Evolutionary conservation across 306 rosid genomes (phyloP).

Genomic region (Corylus americana): DNA sequence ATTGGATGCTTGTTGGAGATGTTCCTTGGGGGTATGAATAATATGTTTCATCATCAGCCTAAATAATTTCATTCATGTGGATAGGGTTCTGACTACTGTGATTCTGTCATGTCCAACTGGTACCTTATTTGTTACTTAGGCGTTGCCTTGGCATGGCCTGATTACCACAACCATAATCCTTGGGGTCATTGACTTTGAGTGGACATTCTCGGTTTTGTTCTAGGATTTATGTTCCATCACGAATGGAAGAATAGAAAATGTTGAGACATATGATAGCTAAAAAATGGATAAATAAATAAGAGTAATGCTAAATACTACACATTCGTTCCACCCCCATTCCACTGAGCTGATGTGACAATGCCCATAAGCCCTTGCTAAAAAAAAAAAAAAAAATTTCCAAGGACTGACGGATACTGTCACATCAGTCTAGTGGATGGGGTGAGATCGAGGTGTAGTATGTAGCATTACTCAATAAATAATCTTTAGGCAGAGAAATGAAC

Average conservation of each 20-base stretch:
- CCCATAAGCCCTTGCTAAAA: too few species aligned
- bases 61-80: not conserved
- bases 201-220: not conserved
- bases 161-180: not conserved
- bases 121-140: not conserved
- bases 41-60: not conserved
- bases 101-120: not conserved
- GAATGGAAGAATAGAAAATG: not conserved
- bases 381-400: too few species aligned
- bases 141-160: not conserved
- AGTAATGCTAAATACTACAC: too few species aligned
- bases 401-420: too few species aligned
- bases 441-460: too few species aligned
- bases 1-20: constrained; percentile 99
- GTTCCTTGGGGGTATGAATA: constrained; percentile 90
- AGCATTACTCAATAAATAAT: too few species aligned
- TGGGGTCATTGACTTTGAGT: not conserved
- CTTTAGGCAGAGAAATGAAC: not conserved
- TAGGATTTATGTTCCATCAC: constrained; percentile 1
- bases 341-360: too few species aligned
- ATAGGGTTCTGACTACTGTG: not conserved
- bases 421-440: too few species aligned
- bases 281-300: not conserved
- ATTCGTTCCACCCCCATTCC: too few species aligned
- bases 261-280: not conserved